Percentiles rank a stretch among this genome's conserved stretches.
phyloP scores from a whole-genome alignment of 768 basidiomycete species.

The Trametes sanguinea region DNA sequence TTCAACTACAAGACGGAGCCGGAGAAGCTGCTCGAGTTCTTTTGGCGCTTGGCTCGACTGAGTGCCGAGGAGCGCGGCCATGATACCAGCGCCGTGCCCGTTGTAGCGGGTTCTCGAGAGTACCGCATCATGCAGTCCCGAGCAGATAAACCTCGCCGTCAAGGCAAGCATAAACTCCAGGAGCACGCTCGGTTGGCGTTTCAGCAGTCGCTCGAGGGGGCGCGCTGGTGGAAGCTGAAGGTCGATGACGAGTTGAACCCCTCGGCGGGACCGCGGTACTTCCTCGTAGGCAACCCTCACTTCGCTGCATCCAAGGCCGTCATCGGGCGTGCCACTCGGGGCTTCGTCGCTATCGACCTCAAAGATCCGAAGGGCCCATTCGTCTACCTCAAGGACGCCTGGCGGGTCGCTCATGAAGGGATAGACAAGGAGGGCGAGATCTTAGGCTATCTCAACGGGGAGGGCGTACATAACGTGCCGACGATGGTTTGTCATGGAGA shows the following conservation, averaged over 20 bases:
- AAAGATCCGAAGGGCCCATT: neutral
- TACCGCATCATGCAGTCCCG: neutral
- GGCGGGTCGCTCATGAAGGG: neutral
- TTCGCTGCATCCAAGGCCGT: neutral
- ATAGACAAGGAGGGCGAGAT: neutral
- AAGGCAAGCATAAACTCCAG: neutral
- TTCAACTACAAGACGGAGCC: slow-evolving; percentile 6
- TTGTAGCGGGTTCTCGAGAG: neutral
- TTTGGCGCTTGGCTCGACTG: slow-evolving; percentile 2
- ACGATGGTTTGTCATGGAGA: slow-evolving; percentile 6
- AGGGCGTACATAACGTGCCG: neutral
- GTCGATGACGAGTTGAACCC: neutral
- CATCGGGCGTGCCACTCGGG: neutral
- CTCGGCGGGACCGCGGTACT: neutral
- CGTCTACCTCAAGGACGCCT: slow-evolving; percentile 7
- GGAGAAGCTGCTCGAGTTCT: neutral
- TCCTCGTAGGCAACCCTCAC: slow-evolving; percentile 2
- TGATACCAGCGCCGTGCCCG: neutral
- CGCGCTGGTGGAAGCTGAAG: neutral
- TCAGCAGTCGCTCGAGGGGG: neutral
- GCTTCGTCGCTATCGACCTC: slow-evolving; percentile 12
- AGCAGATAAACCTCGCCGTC: neutral
- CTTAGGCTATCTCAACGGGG: neutral
- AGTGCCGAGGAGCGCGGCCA: slow-evolving; percentile 2
- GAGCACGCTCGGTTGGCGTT: neutral